These are phyloP conservation scores for Elsinoe perseae DNA, from an alignment of 2,329 filamentous ascomycete species.

Conservation along the genomic window DNA sequence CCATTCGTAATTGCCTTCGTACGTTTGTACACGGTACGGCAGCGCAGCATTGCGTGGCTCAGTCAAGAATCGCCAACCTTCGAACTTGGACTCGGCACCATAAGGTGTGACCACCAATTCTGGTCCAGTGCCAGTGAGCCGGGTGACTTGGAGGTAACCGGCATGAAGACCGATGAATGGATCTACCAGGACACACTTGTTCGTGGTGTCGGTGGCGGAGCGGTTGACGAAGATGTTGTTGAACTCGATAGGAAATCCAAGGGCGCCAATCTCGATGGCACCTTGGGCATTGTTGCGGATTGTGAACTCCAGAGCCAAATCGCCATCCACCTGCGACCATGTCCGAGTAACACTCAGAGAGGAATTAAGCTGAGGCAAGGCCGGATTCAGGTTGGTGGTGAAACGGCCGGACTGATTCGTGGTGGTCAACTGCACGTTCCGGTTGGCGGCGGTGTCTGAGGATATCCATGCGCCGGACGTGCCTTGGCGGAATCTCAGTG, in stretches of 20 bases:
- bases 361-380: constrained; percentile 32
- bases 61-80: constrained; percentile 48
- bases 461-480: constrained; percentile 38
- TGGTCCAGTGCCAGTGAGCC: constrained; percentile 45
- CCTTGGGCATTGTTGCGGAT: constrained; percentile 39
- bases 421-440: neutral
- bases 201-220: constrained; percentile 41
- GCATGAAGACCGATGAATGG: constrained; percentile 55
- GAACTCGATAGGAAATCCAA: constrained; percentile 54
- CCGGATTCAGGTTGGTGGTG: constrained; percentile 23
- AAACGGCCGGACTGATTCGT: constrained; percentile 31
- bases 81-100: constrained; percentile 40
- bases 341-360: constrained; percentile 42
- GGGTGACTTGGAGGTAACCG: constrained; percentile 49
- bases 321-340: constrained; percentile 44
- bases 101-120: constrained; percentile 50
- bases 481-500: constrained; percentile 45
- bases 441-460: constrained; percentile 39
- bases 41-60: constrained; percentile 37
- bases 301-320: constrained; percentile 47
- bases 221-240: constrained; percentile 55
- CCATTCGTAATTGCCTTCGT: constrained; percentile 56
- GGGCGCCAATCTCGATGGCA: constrained; percentile 46
- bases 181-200: constrained; percentile 49
- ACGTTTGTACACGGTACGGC: constrained; percentile 47